phyloP scores from a whole-genome alignment of 371 early-diverging fungal species.

The Lichtheimia ramosa region DNA sequence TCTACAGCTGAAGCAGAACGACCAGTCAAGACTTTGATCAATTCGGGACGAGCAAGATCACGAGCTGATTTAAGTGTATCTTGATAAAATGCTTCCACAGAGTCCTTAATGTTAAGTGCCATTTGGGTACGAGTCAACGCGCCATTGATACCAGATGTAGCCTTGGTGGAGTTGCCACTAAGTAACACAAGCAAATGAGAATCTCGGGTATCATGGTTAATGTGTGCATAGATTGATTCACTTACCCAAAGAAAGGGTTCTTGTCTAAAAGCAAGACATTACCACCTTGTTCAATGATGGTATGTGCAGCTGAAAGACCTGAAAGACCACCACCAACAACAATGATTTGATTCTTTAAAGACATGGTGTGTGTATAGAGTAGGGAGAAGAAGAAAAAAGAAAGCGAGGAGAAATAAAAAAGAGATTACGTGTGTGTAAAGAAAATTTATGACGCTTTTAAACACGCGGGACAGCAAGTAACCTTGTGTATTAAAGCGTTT shows the following conservation, averaged over 20 bases:
- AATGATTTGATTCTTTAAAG: constrained; percentile 69
- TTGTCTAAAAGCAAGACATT: constrained; percentile 88
- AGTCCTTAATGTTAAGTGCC: constrained; percentile 72
- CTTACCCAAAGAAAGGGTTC: constrained; percentile 83
- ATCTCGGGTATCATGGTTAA: constrained; percentile 1
- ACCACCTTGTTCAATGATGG: constrained; percentile 82
- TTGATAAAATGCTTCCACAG: constrained; percentile 82
- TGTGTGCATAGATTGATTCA: constrained; percentile 6
- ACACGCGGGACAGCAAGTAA: constrained; percentile 5
- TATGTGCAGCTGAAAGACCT: constrained; percentile 88
- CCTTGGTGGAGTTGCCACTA: constrained; percentile 92
- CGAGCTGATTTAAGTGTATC: constrained; percentile 90
- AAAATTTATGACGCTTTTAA: neutral
- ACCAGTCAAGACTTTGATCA: constrained; percentile 86
- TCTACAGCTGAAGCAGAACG: constrained; percentile 88
- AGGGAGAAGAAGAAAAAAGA: constrained; percentile 7
- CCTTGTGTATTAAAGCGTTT: neutral
- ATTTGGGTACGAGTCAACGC: constrained; percentile 84
- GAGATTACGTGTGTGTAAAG: constrained; percentile 6
- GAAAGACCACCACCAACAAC: constrained; percentile 93
- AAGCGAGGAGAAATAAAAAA: constrained; percentile 8
- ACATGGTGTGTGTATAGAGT: constrained; percentile 16
- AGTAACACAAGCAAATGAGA: constrained; percentile 9
- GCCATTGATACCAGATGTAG: constrained; percentile 98
- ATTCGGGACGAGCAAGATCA: constrained; percentile 80